Evolutionary conservation across 2,329 filamentous ascomycete genomes (phyloP).

Genomic region (Pseudohalonectria lignicola): DNA sequence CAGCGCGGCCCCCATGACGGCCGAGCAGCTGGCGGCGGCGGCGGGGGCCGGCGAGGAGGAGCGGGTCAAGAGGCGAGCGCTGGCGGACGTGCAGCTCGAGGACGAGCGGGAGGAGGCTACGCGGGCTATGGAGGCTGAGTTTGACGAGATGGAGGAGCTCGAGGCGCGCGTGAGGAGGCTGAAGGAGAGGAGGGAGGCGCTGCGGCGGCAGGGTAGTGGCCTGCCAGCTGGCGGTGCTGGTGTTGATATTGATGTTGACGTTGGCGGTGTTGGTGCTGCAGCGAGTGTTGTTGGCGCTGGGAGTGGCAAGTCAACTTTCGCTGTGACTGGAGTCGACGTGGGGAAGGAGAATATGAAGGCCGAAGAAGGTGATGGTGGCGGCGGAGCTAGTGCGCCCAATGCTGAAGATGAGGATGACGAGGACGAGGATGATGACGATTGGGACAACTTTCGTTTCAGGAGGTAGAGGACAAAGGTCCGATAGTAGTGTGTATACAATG

Average conservation of each 20-base stretch:
- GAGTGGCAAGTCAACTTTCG: not conserved
- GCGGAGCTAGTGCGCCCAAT: too few relatives aligned
- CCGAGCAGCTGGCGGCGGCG: conserved; percentile 44
- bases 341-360: conserved; percentile 21
- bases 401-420: conserved; percentile 31
- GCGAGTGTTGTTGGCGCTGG: not conserved
- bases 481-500: not conserved
- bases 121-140: conserved; percentile 62
- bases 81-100: conserved; percentile 42
- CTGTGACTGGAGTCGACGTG: conserved; percentile 9
- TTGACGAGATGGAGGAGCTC: conserved; percentile 73
- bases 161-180: conserved; percentile 59
- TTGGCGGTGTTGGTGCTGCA: conserved; percentile 12
- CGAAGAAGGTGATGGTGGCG: conserved; percentile 19
- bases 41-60: conserved; percentile 35
- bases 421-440: conserved; percentile 40
- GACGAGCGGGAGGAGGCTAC: conserved; percentile 69
- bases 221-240: conserved; percentile 10
- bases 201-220: conserved; percentile 31
- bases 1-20: conserved; percentile 55
- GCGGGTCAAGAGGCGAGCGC: conserved; percentile 38
- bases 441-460: conserved; percentile 47
- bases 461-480: conserved; percentile 5
- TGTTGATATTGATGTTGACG: too few relatives aligned
- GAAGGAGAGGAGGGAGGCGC: conserved; percentile 59